phyloP scores from a whole-genome alignment of 2,329 filamentous ascomycete genomes.

The Xylaria sp. region DNA sequence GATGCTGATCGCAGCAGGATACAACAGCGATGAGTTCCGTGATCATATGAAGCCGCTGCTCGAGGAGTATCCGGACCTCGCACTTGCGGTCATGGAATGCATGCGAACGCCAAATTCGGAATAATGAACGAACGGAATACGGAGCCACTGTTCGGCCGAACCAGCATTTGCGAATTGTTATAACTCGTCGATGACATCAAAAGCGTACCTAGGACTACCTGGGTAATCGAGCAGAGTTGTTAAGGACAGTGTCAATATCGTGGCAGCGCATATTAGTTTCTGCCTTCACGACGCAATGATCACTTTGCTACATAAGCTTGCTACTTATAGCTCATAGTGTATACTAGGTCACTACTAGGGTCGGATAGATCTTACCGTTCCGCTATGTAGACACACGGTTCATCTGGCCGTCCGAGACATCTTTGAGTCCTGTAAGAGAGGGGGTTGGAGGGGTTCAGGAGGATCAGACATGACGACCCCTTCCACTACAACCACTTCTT shows the following conservation, averaged over 20 bases:
- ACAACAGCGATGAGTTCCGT: slow-evolving; percentile 24
- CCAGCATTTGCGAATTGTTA: neutral
- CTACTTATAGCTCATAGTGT: neutral
- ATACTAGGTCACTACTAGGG: slow-evolving; percentile 10
- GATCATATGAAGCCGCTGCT: slow-evolving; percentile 28
- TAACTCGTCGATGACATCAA: slow-evolving; percentile 15
- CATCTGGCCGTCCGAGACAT: slow-evolving; percentile 24
- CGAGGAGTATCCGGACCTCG: slow-evolving; percentile 19
- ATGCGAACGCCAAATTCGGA: slow-evolving; percentile 15
- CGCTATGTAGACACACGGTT: slow-evolving; percentile 31
- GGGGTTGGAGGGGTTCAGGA: slow-evolving; percentile 11
- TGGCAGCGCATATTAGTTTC: slow-evolving; percentile 10
- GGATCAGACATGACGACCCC: slow-evolving; percentile 9
- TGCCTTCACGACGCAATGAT: slow-evolving; percentile 9
- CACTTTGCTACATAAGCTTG: slow-evolving; percentile 10
- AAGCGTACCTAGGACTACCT: slow-evolving; percentile 9
- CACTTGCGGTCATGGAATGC: slow-evolving; percentile 22
- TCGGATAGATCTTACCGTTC: slow-evolving; percentile 31
- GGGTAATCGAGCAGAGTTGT: slow-evolving; percentile 16
- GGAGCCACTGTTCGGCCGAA: neutral
- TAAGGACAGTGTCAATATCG: slow-evolving; percentile 29
- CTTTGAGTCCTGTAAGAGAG: neutral
- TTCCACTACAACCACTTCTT: neutral
- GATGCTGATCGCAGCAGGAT: slow-evolving; percentile 29
- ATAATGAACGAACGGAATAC: neutral